phyloP scores from a whole-genome alignment of 805 yeast species.

The Dipodascopsis uninucleata region DNA sequence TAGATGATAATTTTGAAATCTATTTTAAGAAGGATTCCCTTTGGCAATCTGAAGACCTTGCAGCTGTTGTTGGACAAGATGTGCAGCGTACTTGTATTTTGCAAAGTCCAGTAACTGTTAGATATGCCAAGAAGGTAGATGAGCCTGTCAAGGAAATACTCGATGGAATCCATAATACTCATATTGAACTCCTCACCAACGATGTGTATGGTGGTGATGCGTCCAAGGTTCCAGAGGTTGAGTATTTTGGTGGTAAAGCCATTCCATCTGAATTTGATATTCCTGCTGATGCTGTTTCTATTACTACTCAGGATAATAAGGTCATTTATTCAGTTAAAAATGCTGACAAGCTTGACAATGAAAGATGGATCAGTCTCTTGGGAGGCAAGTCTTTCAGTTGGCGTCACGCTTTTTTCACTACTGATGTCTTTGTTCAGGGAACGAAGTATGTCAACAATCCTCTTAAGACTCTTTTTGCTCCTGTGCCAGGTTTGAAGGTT shows the following conservation, averaged over 20 bases:
- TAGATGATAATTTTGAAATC: conserved; percentile 90
- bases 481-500: conserved; percentile 59
- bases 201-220: conserved; percentile 70
- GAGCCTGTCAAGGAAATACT: conserved; percentile 90
- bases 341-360: conserved; percentile 39
- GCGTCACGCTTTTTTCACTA: conserved; percentile 85
- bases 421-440: conserved; percentile 81
- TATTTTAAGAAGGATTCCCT: conserved; percentile 98
- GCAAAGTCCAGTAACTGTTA: conserved; percentile 98
- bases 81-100: conserved; percentile 98
- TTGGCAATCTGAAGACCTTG: conserved; percentile 98
- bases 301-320: conserved; percentile 15
- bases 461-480: conserved; percentile 72
- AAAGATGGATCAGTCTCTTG: conserved; percentile 71
- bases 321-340: conserved; percentile 21
- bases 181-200: conserved; percentile 56
- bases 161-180: conserved; percentile 87
- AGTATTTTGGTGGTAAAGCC: conserved; percentile 74
- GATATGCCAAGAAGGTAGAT: conserved; percentile 76
- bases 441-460: conserved; percentile 76
- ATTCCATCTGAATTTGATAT: conserved; percentile 37
- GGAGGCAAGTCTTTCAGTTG: conserved; percentile 79
- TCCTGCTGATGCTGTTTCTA: conserved; percentile 33
- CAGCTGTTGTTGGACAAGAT: conserved; percentile 91
- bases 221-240: conserved; percentile 77